Evolutionary conservation across 2,329 filamentous ascomycete species (phyloP), one percentile per base, ranked within the genome.

Genomic region (Gremmenia infestans): DNA sequence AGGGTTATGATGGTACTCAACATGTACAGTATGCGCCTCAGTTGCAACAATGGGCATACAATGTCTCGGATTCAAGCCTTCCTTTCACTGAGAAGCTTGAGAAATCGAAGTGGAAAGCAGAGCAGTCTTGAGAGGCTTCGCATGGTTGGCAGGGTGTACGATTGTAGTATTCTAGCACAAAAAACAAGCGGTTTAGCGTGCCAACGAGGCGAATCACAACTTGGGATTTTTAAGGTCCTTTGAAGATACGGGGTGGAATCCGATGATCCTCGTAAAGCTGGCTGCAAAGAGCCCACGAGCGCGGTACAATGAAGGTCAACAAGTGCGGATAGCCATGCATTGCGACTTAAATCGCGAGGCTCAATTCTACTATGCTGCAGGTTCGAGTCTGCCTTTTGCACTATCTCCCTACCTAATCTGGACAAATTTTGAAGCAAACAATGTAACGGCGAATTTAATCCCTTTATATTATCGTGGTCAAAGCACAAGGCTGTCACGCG

Each of bases 1-100:
- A 7, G 39, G 17, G 7, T 11, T 5, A 45, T 25, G n/a, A 45
- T 15, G 11, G 19, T 9, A 14, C n/a, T 22, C 42, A 45, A 22
- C 2, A 22, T 17, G 5, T 45, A 23, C n/a, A 8, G 4, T 15
- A 49, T 35, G 28, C 28, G 15, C 17, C 43, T 12, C 53, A 55
- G 28, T 39, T 55, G 50, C 25, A 48, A 9, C 42, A 49, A 25
- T 60, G 55, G 58, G 45, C 28, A 28, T 42, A 54, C 35, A 48
- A 56, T 22, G 49, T 46, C 22, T 54, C 52, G 5, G 40, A 51
- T 48, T 35, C 37, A 7, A 52, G 52, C 1, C 50, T 60, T 12
- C 55, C 58, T 5, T 14, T 60, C 23, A 40, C 22, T 2, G 58
- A 60, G 40, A 56, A 49, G 36, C 53, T 58, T 35, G 58, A 60